Conservation (phyloP, 2,329 filamentous ascomycete genomes). For the Curvularia eragrostidis region DNA sequence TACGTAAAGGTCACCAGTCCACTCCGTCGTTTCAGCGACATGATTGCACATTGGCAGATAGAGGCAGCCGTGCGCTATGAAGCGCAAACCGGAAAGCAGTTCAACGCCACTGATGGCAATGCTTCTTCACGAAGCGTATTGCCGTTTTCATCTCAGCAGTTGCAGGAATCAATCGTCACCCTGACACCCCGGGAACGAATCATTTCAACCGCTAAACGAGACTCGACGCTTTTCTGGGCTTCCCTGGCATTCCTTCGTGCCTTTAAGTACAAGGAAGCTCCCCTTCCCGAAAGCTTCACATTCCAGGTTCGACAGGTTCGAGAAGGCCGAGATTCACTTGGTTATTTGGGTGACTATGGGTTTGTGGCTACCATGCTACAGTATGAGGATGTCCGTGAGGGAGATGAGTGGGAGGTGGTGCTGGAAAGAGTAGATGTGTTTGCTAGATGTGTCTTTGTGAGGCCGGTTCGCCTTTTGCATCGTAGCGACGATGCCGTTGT, state of each 20-base stretch:
- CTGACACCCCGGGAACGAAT: slow-evolving; percentile 54
- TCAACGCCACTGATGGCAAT: slow-evolving; percentile 38
- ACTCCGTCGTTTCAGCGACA: slow-evolving; percentile 65
- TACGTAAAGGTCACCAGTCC: slow-evolving; percentile 68
- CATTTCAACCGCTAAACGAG: slow-evolving; percentile 49
- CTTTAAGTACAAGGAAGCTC: slow-evolving; percentile 61
- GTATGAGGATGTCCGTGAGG: slow-evolving; percentile 33
- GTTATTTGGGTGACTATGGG: slow-evolving; percentile 28
- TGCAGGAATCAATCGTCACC: slow-evolving; percentile 59
- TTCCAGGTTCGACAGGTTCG: slow-evolving; percentile 33
- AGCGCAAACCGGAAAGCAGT: slow-evolving; percentile 53
- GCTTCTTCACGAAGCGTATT: slow-evolving; percentile 53
- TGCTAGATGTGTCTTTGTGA: slow-evolving; percentile 36
- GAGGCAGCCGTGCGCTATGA: slow-evolving; percentile 67
- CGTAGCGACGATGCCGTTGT: slow-evolving; percentile 19
- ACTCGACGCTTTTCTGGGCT: slow-evolving; percentile 57
- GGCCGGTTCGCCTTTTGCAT: slow-evolving; percentile 49
- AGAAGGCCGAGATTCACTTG: slow-evolving; percentile 7
- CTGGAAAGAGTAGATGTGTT: slow-evolving; percentile 50
- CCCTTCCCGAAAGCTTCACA: slow-evolving; percentile 57
- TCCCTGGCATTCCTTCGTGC: slow-evolving; percentile 64
- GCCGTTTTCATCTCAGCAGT: slow-evolving; percentile 57
- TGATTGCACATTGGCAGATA: slow-evolving; percentile 69
- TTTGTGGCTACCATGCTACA: slow-evolving; percentile 21
- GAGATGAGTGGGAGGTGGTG: slow-evolving; percentile 57